A percentile compares a stretch with the other conserved stretches of the same genome.
Evolutionary conservation across 108 stramenopile genomes (phyloP).

Genomic region (Hondaea fermentalgiana): DNA sequence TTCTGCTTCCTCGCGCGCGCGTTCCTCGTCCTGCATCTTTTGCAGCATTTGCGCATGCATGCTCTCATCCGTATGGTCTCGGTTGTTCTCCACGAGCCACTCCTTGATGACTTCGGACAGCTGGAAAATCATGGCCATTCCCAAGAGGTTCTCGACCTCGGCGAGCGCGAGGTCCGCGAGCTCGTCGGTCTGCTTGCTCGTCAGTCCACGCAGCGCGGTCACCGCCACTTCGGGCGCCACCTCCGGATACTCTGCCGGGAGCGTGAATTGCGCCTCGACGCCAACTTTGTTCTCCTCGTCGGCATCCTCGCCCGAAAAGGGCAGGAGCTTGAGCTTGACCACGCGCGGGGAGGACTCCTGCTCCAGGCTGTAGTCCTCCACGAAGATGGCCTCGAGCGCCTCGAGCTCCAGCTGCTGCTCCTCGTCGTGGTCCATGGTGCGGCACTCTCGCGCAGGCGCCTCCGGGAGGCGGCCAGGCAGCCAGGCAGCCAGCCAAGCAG

Average conservation of each 20-base stretch:
- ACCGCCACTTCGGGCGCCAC: neutral
- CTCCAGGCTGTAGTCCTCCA: neutral
- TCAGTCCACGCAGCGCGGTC: neutral
- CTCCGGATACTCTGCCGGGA: neutral
- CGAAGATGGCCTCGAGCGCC: slow-evolving; percentile 10
- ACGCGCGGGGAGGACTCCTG: neutral
- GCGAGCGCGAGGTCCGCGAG: neutral
- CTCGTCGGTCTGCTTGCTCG: neutral
- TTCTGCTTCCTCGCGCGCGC: neutral
- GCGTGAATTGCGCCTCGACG: neutral
- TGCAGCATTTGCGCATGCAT: slow-evolving; percentile 1
- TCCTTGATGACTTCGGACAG: neutral
- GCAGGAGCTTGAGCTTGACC: neutral
- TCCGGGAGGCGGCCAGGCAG: too few species aligned
- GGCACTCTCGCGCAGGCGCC: too few species aligned
- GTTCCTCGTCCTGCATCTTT: neutral
- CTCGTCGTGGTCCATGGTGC: neutral
- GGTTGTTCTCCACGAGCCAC: slow-evolving; percentile 11
- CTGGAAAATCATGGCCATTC: neutral
- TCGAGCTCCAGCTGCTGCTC: slow-evolving; percentile 17
- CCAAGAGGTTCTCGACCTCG: neutral
- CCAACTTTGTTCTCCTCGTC: neutral
- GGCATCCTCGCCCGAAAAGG: neutral
- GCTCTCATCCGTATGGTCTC: slow-evolving; percentile 15
- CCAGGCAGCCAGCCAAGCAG: too few species aligned